phyloP scores from a whole-genome alignment of 352 stramenopile species.

The Globisporangium parvum region DNA sequence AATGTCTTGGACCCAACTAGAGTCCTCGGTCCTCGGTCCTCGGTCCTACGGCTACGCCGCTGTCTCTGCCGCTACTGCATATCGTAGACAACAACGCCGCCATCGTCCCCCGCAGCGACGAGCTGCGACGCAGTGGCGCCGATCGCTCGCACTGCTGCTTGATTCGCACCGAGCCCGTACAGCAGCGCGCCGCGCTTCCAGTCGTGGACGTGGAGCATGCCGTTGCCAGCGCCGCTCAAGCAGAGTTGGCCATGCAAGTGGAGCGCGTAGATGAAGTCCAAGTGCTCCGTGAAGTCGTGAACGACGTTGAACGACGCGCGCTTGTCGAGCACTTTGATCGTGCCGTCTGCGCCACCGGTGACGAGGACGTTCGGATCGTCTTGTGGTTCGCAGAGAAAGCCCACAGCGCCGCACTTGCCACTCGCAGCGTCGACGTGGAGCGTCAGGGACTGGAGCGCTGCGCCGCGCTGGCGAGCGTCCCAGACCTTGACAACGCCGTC shows the following conservation, averaged over 20 bases:
- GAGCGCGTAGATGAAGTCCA: constrained; percentile 87
- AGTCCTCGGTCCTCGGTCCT: too few relatives aligned
- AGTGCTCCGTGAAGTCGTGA: constrained; percentile 64
- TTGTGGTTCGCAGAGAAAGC: constrained; percentile 44
- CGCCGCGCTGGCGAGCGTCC: constrained; percentile 53
- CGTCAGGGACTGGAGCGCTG: constrained; percentile 20
- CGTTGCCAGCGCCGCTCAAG: constrained; percentile 78
- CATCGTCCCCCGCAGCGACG: constrained; percentile 76
- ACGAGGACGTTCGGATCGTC: constrained; percentile 49
- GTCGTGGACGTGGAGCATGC: constrained; percentile 83
- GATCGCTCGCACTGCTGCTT: constrained; percentile 71
- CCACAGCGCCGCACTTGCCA: constrained; percentile 63
- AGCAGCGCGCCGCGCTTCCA: constrained; percentile 57
- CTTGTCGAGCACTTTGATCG: constrained; percentile 75
- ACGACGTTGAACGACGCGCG: constrained; percentile 37
- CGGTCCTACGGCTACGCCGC: too few relatives aligned
- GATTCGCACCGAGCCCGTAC: constrained; percentile 82
- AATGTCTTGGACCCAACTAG: too few relatives aligned
- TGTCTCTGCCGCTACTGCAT: constrained; percentile 42
- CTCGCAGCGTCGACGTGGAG: constrained; percentile 50
- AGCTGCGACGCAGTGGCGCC: constrained; percentile 38
- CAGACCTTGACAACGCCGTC: constrained; percentile 69
- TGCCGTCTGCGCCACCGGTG: constrained; percentile 68
- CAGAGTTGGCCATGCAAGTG: constrained; percentile 57
- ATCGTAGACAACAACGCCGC: constrained; percentile 74